A percentile compares a stretch with the other conserved stretches of the same genome.
Conservation (phyloP, 805 yeast species). For the Kuraishia molischiana region DNA sequence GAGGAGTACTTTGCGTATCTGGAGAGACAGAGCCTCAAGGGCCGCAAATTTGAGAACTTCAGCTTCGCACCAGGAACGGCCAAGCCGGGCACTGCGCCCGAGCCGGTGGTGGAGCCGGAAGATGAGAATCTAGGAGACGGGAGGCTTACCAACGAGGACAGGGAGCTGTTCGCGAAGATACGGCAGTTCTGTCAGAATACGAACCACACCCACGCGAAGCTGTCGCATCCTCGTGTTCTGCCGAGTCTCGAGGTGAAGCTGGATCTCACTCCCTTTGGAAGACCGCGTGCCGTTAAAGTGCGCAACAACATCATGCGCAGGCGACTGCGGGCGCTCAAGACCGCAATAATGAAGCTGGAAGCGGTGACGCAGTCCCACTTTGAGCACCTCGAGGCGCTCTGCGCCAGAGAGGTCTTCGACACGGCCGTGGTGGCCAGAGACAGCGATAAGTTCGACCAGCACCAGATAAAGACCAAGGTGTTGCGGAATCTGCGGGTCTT, state of each 20-base stretch:
- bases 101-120: too few relatives aligned
- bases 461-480: neutral
- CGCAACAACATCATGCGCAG: neutral
- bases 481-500: neutral
- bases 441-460: neutral
- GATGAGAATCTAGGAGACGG: too few relatives aligned
- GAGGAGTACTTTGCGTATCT: neutral
- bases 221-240: too few relatives aligned
- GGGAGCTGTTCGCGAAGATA: too few relatives aligned
- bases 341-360: neutral
- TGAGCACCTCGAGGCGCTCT: neutral
- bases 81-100: too few relatives aligned
- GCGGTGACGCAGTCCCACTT: neutral
- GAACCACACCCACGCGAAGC: too few relatives aligned
- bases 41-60: neutral
- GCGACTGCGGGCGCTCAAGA: neutral
- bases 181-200: too few relatives aligned
- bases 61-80: neutral
- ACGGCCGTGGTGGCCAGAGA: neutral
- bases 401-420: neutral
- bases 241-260: neutral
- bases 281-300: neutral
- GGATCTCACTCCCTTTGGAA: neutral
- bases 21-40: neutral
- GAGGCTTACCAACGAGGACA: too few relatives aligned